phyloP scores from a whole-genome alignment of 2,329 filamentous ascomycete genomes.

The Ceratocystis papillata region DNA sequence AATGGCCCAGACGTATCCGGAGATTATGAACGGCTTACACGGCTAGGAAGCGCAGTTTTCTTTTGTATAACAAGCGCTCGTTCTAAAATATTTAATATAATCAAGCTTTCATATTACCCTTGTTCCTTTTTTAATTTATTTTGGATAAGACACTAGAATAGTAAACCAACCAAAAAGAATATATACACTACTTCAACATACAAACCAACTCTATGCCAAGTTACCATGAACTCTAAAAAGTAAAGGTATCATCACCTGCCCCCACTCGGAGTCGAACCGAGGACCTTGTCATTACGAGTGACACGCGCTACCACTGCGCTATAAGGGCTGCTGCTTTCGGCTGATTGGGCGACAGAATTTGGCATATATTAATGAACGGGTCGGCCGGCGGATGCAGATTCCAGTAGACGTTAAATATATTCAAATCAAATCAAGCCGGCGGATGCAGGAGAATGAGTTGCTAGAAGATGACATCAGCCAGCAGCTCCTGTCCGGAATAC shows the following conservation, averaged over 20 bases:
- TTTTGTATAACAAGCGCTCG: not conserved
- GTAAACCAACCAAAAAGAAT: not conserved
- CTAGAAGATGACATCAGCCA: too few relatives aligned
- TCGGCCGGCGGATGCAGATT: not conserved
- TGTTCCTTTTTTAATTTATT: not conserved
- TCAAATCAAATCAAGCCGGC: too few relatives aligned
- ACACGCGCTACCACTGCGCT: constrained; percentile 33
- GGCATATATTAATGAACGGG: not conserved
- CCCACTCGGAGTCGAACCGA: constrained; percentile 33
- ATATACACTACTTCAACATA: not conserved
- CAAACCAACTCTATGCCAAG: not conserved
- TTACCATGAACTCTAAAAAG: not conserved
- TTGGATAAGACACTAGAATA: not conserved
- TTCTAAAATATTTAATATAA: not conserved
- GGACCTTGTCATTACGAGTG: constrained; percentile 34
- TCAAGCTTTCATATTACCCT: not conserved
- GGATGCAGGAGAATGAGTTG: too few relatives aligned
- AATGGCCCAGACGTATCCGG: constrained; percentile 73
- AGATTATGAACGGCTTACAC: constrained; percentile 68
- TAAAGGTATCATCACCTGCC: constrained; percentile 25
- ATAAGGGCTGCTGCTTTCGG: constrained; percentile 28
- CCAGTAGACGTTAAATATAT: too few relatives aligned
- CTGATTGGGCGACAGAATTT: not conserved
- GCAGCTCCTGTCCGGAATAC: too few relatives aligned
- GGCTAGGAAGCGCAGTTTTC: constrained; percentile 32